phyloP scores from a whole-genome alignment of 306 rosid species.

The Cicer yamashitae region DNA sequence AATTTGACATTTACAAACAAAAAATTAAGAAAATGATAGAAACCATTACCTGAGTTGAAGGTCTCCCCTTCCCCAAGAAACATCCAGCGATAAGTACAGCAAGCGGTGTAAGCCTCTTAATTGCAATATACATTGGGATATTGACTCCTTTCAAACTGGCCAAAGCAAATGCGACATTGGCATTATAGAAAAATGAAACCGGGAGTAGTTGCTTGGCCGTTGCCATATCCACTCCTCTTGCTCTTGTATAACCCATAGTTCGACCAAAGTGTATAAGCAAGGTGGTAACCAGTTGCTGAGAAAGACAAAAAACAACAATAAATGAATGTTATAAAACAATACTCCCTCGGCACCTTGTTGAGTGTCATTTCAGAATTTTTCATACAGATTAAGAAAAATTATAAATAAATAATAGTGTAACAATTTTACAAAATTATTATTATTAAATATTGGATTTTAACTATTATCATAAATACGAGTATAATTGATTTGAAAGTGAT shows the following conservation, averaged over 20 bases:
- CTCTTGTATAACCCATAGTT: conserved; percentile 74
- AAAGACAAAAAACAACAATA: conserved; percentile 35
- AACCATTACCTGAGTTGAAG: conserved; percentile 59
- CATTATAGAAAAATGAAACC: conserved; percentile 84
- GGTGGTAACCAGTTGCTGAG: conserved; percentile 81
- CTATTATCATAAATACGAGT: no score
- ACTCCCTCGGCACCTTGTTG: no score
- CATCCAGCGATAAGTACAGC: conserved; percentile 83
- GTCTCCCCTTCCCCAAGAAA: conserved; percentile 80
- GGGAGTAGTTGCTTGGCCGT: conserved; percentile 82
- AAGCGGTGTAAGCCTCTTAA: conserved; percentile 97
- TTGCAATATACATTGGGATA: conserved; percentile 97
- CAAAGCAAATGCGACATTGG: conserved; percentile 94
- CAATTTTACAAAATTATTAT: no score
- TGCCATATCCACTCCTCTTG: conserved; percentile 66
- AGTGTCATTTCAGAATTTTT: background rate
- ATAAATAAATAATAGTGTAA: background rate
- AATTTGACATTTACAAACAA: background rate
- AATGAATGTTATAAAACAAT: conserved; percentile 13
- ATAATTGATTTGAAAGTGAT: no score
- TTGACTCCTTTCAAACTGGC: conserved; percentile 98
- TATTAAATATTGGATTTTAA: no score
- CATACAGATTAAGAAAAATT: background rate
- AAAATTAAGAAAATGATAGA: conserved; percentile 12
- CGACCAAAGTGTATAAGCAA: conserved; percentile 77